Conservation (phyloP, 2,329 filamentous ascomycete species). For the Xylogone sp. region DNA sequence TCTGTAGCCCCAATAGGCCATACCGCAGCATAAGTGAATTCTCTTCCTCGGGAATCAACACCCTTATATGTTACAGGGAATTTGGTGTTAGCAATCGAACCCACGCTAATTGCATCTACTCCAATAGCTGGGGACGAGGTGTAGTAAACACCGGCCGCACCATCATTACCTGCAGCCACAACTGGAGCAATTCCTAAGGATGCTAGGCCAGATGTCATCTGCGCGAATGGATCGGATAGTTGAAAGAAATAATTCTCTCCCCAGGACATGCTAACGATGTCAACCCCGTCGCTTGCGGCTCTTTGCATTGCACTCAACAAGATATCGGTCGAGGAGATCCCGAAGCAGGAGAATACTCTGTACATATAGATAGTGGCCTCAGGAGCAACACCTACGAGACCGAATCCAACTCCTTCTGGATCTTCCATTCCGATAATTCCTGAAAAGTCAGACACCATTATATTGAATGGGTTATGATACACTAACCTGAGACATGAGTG, state of each 20-base stretch:
- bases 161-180: conserved; percentile 1
- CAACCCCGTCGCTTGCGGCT: conserved; percentile 56
- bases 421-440: conserved; percentile 53
- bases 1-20: too few species aligned
- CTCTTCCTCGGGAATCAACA: too few species aligned
- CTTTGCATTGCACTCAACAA: conserved; percentile 56
- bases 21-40: too few species aligned
- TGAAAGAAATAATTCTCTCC: too few species aligned
- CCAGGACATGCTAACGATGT: conserved; percentile 20
- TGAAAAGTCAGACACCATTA: too few species aligned
- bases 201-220: background rate
- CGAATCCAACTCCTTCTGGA: conserved; percentile 48
- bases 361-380: conserved; percentile 53
- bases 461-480: too few species aligned
- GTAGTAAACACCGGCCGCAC: background rate
- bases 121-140: background rate
- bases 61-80: background rate
- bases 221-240: too few species aligned
- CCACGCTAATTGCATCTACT: background rate
- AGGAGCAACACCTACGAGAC: conserved; percentile 55
- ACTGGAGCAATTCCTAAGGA: background rate
- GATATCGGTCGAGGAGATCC: conserved; percentile 48
- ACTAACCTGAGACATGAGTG: conserved; percentile 42
- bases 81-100: background rate
- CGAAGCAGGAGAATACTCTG: conserved; percentile 53